Evolutionary conservation across 371 early-diverging fungal genomes (phyloP), one percentile per base, ranked within the genome.

Genomic region (Zychaea mexicana): DNA sequence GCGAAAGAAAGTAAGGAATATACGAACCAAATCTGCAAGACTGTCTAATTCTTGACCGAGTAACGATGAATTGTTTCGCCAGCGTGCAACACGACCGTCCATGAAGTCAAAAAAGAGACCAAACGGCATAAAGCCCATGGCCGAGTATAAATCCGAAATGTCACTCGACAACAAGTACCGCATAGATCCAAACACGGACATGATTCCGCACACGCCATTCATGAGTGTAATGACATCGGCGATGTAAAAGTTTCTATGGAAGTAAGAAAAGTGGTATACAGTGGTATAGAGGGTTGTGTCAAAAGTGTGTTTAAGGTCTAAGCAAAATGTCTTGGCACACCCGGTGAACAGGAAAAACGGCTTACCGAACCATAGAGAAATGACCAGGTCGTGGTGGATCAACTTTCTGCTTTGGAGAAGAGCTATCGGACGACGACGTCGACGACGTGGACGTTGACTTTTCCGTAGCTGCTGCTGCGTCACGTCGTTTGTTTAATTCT

Each of bases 51-150:
- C 93, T 68, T 91, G 91, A 5, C 93, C 96, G 13, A 95, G 74
- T 42, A 81, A 69, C 2, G 92, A 91, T 31, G 88, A 79, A 30
- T 90, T 85, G 31, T 89, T 85, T 64, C 90, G 79, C 94, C 93
- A 94, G 46, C 96, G 89, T 12, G 95, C 95, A n/a, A 94, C 91
- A 58, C 92, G 84, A 27, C 95, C 95, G 64, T 95, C 96, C 63
- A 96, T 73, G 55, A 92, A 81, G 73, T 96, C 96, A 65, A 94
- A 93, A 9, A 92, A 66, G 52, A 92, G 82, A 27, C 94, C 95
- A 42, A 87, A 69, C 1, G 94, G 93, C 62, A 94, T 89, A 57
- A 93, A 85, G 66, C 74, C 67, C 78, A 94, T 88, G 24, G 93
- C 87, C 2, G 86, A 64, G 61, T 85, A 87, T 10, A 96, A 74